phyloP scores from a whole-genome alignment of 768 basidiomycete species.

The Pholiota molesta region DNA sequence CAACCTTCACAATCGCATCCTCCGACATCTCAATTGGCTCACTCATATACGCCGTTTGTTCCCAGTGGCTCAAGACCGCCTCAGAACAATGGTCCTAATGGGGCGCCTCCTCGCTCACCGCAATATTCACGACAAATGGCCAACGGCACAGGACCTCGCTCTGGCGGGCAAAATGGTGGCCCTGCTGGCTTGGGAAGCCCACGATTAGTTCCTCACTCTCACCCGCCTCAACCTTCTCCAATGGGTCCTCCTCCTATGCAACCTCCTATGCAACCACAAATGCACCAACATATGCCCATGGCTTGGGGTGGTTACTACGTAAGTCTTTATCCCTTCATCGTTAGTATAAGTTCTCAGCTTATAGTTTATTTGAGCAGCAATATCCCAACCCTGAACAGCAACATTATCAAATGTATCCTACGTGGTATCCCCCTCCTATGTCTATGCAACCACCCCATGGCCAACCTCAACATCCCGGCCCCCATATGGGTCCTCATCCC shows the following conservation, averaged over 20 bases:
- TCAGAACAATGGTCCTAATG: conserved; percentile 48
- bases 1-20: conserved; percentile 33
- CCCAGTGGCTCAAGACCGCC: conserved; percentile 44
- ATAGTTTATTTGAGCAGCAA: conserved; percentile 21
- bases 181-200: conserved; percentile 67
- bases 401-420: conserved; percentile 47
- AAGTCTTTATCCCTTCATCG: conserved; percentile 31
- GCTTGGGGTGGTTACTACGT: conserved; percentile 61
- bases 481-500: conserved; percentile 49
- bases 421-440: conserved; percentile 42
- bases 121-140: conserved; percentile 62
- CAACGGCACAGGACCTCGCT: conserved; percentile 61
- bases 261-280: conserved; percentile 38
- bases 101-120: conserved; percentile 66
- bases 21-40: conserved; percentile 46
- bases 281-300: conserved; percentile 36
- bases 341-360: conserved; percentile 11
- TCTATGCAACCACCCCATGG: conserved; percentile 46
- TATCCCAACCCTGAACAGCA: conserved; percentile 45
- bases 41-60: conserved; percentile 50
- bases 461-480: conserved; percentile 49
- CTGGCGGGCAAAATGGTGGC: conserved; percentile 60
- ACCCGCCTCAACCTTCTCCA: conserved; percentile 52
- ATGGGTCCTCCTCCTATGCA: conserved; percentile 50
- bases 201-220: conserved; percentile 62